These are phyloP conservation scores for Sporisorium exsertum DNA, from an alignment of 1,284 basidiomycete species.

Conservation along the genomic window DNA sequence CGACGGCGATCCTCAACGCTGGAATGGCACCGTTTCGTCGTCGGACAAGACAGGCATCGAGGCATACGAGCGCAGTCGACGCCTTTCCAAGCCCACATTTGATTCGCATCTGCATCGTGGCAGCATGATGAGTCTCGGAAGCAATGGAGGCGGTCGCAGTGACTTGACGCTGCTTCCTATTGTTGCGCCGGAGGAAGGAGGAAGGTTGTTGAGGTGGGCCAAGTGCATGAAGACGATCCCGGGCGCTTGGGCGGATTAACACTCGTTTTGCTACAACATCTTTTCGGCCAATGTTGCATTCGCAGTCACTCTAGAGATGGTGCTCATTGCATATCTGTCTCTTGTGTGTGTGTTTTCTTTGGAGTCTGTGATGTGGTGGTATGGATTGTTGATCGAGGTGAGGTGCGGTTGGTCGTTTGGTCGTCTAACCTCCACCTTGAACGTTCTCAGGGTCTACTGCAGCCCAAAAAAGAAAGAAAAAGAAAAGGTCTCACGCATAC, in stretches of 20 bases:
- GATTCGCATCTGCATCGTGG: constrained; percentile 45
- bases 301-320: neutral
- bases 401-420: neutral
- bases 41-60: constrained; percentile 27
- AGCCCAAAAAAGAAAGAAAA: neutral
- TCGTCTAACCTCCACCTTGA: neutral
- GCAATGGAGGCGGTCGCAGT: constrained; percentile 55
- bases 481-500: neutral
- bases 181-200: constrained; percentile 83
- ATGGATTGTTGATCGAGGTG: neutral
- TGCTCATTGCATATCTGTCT: neutral
- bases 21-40: constrained; percentile 1
- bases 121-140: constrained; percentile 63
- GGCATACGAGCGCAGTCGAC: constrained; percentile 38
- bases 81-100: constrained; percentile 64
- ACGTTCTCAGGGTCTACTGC: neutral
- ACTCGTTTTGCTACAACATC: neutral
- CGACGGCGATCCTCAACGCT: constrained; percentile 6
- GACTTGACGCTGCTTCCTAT: constrained; percentile 74
- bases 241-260: constrained; percentile 77
- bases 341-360: neutral
- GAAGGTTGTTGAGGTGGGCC: constrained; percentile 81
- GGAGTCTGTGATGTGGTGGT: no score
- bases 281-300: neutral
- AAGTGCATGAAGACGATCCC: constrained; percentile 80